Evolutionary conservation across 129 eudicot species (phyloP), one percentile per base, ranked within the genome.

Genomic region (Flaveria robusta): DNA sequence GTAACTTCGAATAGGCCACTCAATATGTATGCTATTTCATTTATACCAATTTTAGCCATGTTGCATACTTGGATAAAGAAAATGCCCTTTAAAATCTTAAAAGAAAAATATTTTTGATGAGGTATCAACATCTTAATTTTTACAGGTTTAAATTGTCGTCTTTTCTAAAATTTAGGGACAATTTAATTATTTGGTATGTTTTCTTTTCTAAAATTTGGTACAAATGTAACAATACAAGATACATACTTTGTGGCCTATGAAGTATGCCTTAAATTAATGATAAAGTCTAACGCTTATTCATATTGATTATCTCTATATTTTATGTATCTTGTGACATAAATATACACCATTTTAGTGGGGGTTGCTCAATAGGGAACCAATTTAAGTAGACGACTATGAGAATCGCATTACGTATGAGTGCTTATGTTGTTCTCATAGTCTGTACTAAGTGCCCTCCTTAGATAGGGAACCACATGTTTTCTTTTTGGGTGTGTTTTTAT

Each of bases 41-140:
- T 54, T 59, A 26, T 60, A 60, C 67, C 67, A 24, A 60, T 12
- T 23, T 54, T 60, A n/a, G 65, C 60, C 9, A 60, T 11, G 42
- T 63, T 20, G 18, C 41, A 18, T 66, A 37, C n/a, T 15, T 10
- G 7, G 15, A 63, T 27, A 20, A 13, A 29, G 43, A 29, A 63
- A 63, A 5, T 63, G 45, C 68, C 22, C 3, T 29, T 27, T 13
- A 29, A 31, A 63, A 4, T 13, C 22, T 6, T 27, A 27, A n/a
- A 16, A 58, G 29, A 29, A 14, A 13, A 22, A 63, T 29, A 59
- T 8, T 5, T 59, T 59, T 59, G 37, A 11, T 59, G 9, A 23
- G 66, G 31, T 56, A 13, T 1, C 31, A 4, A 10, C 16, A 23
- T 59, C 22, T 10, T 16, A 20, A 2, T 15, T 8, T 37, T 59